These are phyloP conservation scores for Sarocladium oryzae DNA, from an alignment of 2,329 filamentous ascomycete genomes.

Conservation along the genomic window DNA sequence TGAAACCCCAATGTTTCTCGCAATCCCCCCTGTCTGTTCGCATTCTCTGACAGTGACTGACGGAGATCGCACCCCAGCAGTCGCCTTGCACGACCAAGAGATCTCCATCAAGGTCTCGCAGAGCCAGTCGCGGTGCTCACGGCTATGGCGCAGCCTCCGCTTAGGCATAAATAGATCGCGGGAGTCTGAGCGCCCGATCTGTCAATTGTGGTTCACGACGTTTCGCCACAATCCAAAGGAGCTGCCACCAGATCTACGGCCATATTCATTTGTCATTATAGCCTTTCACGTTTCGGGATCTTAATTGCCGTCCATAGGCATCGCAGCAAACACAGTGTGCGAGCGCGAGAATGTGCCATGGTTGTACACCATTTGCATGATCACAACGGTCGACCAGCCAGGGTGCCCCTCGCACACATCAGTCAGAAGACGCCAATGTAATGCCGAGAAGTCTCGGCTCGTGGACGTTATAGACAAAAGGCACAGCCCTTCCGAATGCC, in stretches of 20 bases:
- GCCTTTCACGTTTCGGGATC: conserved; percentile 5
- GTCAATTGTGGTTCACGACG: not conserved
- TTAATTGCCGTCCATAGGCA: not conserved
- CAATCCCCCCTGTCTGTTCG: not conserved
- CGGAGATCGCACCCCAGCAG: not conserved
- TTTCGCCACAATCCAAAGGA: not conserved
- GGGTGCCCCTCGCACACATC: not conserved
- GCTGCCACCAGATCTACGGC: not conserved
- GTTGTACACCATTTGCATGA: not conserved
- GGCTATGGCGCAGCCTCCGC: not conserved
- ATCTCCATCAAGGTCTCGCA: not conserved
- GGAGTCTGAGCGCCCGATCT: conserved; percentile 6
- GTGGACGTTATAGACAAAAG: not conserved
- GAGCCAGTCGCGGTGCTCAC: conserved; percentile 1
- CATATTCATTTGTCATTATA: not conserved
- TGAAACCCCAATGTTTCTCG: not conserved
- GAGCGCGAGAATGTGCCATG: too few species aligned
- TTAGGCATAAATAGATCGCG: not conserved
- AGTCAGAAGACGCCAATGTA: not conserved
- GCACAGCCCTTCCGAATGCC: not conserved
- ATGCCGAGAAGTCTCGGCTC: not conserved
- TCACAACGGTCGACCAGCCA: not conserved
- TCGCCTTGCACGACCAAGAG: not conserved
- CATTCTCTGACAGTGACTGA: conserved; percentile 1
- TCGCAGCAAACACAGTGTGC: conserved; percentile 6